Base-by-base conservation (phyloP, 108 stramenopile genomes). In the Cyclotella baltica region DNA sequence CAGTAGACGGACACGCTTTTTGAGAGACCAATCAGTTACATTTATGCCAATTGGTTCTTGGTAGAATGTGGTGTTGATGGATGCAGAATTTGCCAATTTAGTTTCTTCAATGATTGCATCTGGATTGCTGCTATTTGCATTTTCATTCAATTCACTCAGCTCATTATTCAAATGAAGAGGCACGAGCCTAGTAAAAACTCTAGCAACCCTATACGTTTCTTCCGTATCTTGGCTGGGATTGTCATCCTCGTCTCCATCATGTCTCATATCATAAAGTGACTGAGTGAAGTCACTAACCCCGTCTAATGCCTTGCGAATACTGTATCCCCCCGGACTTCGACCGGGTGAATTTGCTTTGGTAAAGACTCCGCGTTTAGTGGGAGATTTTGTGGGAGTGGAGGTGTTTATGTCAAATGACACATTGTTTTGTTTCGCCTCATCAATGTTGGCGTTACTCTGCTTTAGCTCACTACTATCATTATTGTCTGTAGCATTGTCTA, bases 11-110 rank as follows among this genome's bases (percentile, higher is more conserved):
- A 80, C 47, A 3, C 83, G 83, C 35, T 67, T 76, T 35, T 83
- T 83, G 15, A 83, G 51, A 35, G 83, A 72, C 83, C 83, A 80
- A 75, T 83, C 83, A 53, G 80, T 53, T 4, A 75, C 43, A 15
- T 74, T 78, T 13, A 82, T 63, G 20, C 13, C 70, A 19, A 72
- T 25, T 35, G 76, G 76, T 38, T 73, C 62, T 16, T 70, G 71
- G 29, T 64, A 58, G 46, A 37, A 38, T n/a, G 15, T 20, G 22
- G 59, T 34, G 18, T 66, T 48, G 15, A 47, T 31, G 40, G 35
- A 36, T 15, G 3, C 31, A 47, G 52, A 51, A 53, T 77, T 62
- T 38, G 53, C 58, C 30, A 34, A 19, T 35, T 62, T 67, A 37
- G 76, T 81, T 50, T 63, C 58, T 69, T 80, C 72, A 35, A 62